Evolutionary conservation across 1,139 yeast genomes (phyloP), one percentile per base, ranked within the genome.

Genomic region (Yamadazyma friedrichii): DNA sequence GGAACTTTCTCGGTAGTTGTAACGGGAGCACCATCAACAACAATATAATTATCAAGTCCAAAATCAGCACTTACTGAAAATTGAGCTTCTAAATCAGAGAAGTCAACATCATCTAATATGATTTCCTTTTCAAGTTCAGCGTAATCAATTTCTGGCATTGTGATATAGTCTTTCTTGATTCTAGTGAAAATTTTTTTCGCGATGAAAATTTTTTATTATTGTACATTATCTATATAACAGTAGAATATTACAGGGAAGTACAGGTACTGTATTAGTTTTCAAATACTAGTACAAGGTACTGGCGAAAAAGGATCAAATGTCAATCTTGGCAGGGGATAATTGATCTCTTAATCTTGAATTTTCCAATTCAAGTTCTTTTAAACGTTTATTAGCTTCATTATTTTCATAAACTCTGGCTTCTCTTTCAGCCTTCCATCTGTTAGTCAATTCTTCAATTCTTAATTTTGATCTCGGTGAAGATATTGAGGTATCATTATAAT

Each of bases 1-100:
- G 89, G 87, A 34, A 83, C 88, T 67, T 94, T 94, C 42, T 88
- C 65, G 59, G 85, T 95, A 42, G 97, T 96, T 17, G 96, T 95
- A 49, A 88, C 74, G 50, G 99, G 99, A 6, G 96, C 93, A 36
- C 98, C 98, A 62, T 89, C 98, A 40, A 89, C 85, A 24, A 93
- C 88, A 44, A 93, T 81, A 59, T 82, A 91, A 56, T 79, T 80
- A 57, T 88, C 96, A 44, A 88, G 74, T 31, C 84, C 81, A 49
- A 76, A 68, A 48, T 80, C 82, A 35, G 70, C 65, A 43, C 77
- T 74, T 42, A 87, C 82, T 29, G 80, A 68, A 62, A 76, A 89
- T 65, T 87, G 74, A 47, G 78, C 82, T 63, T 91, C 97, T 57
- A 91, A 76, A 62, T 91, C 98, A 46, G 89, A 71, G 69, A 87